Evolutionary conservation across 495 filamentous ascomycete species (phyloP).

Genomic region (Trypethelium eluteriae): DNA sequence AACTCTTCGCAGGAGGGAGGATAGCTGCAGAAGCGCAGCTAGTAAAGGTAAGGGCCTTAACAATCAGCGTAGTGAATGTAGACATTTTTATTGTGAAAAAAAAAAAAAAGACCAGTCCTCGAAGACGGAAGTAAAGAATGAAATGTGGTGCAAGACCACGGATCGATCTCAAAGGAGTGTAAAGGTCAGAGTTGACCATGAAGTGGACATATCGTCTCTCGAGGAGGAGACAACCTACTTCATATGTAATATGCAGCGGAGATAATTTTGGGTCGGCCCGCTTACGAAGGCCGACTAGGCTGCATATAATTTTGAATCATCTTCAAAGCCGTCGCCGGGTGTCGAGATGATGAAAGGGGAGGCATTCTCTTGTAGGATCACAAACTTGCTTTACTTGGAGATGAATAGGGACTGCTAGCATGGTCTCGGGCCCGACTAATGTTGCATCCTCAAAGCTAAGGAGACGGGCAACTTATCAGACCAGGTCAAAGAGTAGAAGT

Average conservation of each 20-base stretch:
- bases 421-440: background rate
- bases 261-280: background rate
- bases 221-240: too few relatives aligned
- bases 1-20: background rate
- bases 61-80: background rate
- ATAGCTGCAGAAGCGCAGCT: background rate
- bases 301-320: background rate
- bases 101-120: background rate
- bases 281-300: background rate
- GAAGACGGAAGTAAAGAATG: background rate
- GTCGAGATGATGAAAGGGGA: constrained; percentile 4
- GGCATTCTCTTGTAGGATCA: background rate
- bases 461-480: background rate
- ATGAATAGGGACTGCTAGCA: background rate
- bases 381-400: background rate
- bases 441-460: background rate
- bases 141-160: constrained; percentile 2
- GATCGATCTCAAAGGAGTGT: background rate
- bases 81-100: background rate
- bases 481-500: background rate
- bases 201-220: background rate
- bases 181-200: background rate
- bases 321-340: background rate
- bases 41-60: background rate
- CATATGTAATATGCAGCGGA: background rate